Base-by-base conservation (phyloP, 164 flowering plant species). In the Buxus sempervirens region DNA sequence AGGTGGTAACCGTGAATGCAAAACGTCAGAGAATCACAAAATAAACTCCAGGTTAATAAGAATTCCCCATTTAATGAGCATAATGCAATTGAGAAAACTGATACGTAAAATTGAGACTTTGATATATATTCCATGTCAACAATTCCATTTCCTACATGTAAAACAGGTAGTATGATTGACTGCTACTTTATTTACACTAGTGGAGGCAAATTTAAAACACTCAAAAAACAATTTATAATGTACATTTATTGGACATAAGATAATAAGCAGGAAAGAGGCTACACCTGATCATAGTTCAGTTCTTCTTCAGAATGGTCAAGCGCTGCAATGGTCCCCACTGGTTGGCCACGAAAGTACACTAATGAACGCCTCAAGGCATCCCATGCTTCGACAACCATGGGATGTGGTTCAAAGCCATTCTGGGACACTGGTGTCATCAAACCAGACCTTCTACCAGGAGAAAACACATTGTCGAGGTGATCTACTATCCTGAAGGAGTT, bases 251-350 rank as follows among this genome's bases (percentile, higher is more conserved):
- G 22, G 0, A 41, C 24, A 67, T 2, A 2, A 26, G 25, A 15
- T 4, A 48, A 5, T 25, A n/a, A 51, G 57, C 6, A 15, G 61
- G n/a, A 45, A 32, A 68, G 54, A 26, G 9, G 48, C 25, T 66
- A 51, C 38, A 88, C 98, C 92, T 90, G 97, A 81, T 93, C 91
- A 78, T 93, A 93, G 75, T 93, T 93, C 60, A 88, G 90, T 10
- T 84, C 73, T 74, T 88, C 96, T 19, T 78, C 92, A 16, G 93
- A 75, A 64, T 74, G 78, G 63, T 90, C 95, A 48, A 83, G 63
- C 5, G 98, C 98, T 28, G 98, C 97, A 70, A 93, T 88, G 0
- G 98, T 93, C 70, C 97, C 97, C 38, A 90, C 92, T 9, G 90
- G 89, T 63, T 84, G 86, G 15, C 90, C 90, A 25, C 96, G 90